A percentile compares a stretch with the other conserved stretches of the same genome.
Conservation (phyloP, 108 stramenopile genomes). For the Bacterosira constricta region DNA sequence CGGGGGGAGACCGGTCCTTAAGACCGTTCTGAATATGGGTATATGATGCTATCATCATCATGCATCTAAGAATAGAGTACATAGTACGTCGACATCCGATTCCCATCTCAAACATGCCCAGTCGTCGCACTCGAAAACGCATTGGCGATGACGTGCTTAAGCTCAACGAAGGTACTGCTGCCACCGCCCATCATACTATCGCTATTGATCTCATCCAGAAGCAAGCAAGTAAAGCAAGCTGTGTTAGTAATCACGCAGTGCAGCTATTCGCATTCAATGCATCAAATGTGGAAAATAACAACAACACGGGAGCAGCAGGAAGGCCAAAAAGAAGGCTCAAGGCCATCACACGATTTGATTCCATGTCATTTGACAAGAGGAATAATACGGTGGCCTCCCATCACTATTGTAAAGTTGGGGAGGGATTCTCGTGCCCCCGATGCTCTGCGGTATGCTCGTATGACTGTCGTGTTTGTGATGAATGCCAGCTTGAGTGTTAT, state of each 20-base stretch:
- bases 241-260: not conserved
- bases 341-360: constrained; percentile 13
- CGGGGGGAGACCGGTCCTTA: too few species aligned
- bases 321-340: constrained; percentile 39
- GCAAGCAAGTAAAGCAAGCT: too few species aligned
- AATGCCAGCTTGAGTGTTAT: constrained; percentile 4
- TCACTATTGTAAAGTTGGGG: not conserved
- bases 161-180: too few species aligned
- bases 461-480: not conserved
- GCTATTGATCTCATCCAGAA: too few species aligned
- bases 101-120: too few species aligned
- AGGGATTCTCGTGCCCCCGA: constrained; percentile 6
- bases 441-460: constrained; percentile 9
- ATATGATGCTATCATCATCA: too few species aligned
- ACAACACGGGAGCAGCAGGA: not conserved
- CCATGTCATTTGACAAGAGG: not conserved
- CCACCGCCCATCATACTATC: too few species aligned
- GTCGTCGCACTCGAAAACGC: too few species aligned
- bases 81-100: too few species aligned
- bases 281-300: not conserved
- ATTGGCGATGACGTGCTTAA: too few species aligned
- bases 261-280: constrained; percentile 1
- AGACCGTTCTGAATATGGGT: too few species aligned
- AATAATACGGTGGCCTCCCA: constrained; percentile 1
- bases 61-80: too few species aligned